Evolutionary conservation across 1,139 yeast species (phyloP).

Genomic region (Meyerozyma smithsonii): DNA sequence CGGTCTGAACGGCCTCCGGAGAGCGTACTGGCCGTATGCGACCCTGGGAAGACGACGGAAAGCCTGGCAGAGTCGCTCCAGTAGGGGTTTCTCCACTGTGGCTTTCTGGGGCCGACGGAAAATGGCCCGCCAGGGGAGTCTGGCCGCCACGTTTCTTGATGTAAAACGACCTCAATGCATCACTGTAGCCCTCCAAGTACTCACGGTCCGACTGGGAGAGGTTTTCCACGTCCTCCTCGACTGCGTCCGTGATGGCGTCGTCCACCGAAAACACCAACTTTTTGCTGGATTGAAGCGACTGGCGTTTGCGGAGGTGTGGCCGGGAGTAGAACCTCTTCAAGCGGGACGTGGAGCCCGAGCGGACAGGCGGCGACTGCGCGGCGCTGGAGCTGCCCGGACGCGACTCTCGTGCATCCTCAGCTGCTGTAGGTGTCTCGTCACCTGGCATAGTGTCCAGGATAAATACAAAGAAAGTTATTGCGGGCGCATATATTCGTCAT

Average conservation of each 20-base stretch:
- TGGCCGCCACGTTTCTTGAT: constrained; percentile 14
- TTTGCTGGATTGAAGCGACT: constrained; percentile 12
- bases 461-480: neutral
- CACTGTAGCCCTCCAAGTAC: constrained; percentile 67
- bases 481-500: too few species aligned
- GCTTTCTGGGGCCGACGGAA: constrained; percentile 7
- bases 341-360: constrained; percentile 9
- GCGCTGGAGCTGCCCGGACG: constrained; percentile 9
- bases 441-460: neutral
- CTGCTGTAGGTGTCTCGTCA: neutral
- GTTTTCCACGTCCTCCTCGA: constrained; percentile 41
- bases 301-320: constrained; percentile 12
- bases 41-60: neutral
- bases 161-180: constrained; percentile 50
- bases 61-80: neutral
- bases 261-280: constrained; percentile 63
- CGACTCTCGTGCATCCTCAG: neutral
- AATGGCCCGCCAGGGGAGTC: constrained; percentile 6
- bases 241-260: constrained; percentile 57
- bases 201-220: constrained; percentile 41
- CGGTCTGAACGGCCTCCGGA: constrained; percentile 1
- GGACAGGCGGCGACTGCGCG: constrained; percentile 10
- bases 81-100: neutral
- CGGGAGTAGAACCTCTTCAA: constrained; percentile 18
- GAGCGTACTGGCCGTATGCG: neutral